These are phyloP conservation scores for Chloranthus sessilifolius DNA, from an alignment of 164 flowering plant species.

Conservation along the genomic window DNA sequence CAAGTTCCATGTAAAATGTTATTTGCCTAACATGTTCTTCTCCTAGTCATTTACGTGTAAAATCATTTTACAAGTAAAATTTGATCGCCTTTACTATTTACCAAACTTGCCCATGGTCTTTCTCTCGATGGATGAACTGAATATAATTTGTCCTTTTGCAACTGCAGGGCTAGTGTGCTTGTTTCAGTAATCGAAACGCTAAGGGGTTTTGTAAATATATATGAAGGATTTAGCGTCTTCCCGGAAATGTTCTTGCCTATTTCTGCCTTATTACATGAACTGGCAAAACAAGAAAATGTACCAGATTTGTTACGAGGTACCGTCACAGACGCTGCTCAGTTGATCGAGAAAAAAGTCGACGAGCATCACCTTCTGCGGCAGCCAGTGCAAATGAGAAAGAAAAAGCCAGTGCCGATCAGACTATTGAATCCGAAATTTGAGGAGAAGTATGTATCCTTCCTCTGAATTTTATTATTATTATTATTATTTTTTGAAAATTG, in stretches of 20 bases:
- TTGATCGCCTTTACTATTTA: not conserved
- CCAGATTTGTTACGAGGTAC: slow-evolving; percentile 40
- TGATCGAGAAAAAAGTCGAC: slow-evolving; percentile 40
- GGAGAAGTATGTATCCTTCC: slow-evolving; percentile 54
- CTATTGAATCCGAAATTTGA: slow-evolving; percentile 74
- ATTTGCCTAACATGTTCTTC: too few species aligned
- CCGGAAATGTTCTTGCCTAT: slow-evolving; percentile 81
- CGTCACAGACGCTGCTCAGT: slow-evolving; percentile 37
- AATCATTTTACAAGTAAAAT: too few species aligned
- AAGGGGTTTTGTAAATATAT: slow-evolving; percentile 48
- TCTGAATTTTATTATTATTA: not conserved
- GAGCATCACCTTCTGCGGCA: slow-evolving; percentile 52
- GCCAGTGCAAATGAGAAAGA: slow-evolving; percentile 82
- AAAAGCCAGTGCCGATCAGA: slow-evolving; percentile 72
- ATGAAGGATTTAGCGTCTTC: slow-evolving; percentile 58
- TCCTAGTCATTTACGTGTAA: too few species aligned
- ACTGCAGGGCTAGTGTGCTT: slow-evolving; percentile 76
- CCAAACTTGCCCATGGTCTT: not conserved
- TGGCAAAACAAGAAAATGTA: slow-evolving; percentile 41
- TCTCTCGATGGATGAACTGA: not conserved
- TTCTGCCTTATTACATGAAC: slow-evolving; percentile 38
- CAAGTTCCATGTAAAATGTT: too few species aligned
- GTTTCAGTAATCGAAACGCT: slow-evolving; percentile 50
- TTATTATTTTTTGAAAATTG: too few species aligned
- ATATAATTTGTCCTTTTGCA: not conserved